Conservation (phyloP, 2,329 filamentous ascomycete species). For the Xylaria hypoxylon region DNA sequence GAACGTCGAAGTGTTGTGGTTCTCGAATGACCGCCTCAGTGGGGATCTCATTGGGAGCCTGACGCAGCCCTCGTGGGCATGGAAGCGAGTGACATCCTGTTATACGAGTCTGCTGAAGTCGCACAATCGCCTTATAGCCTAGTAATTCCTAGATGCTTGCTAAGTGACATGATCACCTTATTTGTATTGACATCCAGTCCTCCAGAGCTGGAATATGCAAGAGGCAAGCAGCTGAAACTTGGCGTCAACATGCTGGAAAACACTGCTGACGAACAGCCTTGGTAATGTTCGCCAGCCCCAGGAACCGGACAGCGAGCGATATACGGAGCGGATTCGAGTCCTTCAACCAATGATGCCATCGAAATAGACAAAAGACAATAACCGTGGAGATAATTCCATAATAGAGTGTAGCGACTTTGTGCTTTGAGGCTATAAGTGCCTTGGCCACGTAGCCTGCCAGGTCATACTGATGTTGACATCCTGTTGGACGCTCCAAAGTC, state of each 20-base stretch:
- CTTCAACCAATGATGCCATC: neutral
- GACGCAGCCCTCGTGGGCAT: slow-evolving; percentile 2
- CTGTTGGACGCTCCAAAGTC: neutral
- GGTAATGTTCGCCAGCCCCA: neutral
- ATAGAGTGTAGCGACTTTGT: neutral
- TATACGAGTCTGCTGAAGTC: neutral
- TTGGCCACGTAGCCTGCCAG: slow-evolving; percentile 10
- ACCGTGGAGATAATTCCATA: neutral
- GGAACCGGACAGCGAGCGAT: neutral
- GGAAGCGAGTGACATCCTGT: neutral
- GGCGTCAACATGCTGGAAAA: slow-evolving; percentile 3
- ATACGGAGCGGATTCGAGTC: neutral
- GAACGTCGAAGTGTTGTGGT: neutral
- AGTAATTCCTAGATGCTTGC: neutral
- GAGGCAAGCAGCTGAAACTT: slow-evolving; percentile 16
- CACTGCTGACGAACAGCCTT: neutral
- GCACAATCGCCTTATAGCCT: neutral
- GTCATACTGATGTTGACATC: slow-evolving; percentile 4
- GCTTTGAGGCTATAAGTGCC: neutral
- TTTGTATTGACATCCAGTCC: neutral
- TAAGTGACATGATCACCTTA: neutral
- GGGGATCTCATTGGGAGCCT: neutral
- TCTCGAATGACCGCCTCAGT: neutral
- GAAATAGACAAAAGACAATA: neutral
- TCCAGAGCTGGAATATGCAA: slow-evolving; percentile 10